Base-by-base conservation (phyloP, 805 yeast genomes). In the Candida ortonii region DNA sequence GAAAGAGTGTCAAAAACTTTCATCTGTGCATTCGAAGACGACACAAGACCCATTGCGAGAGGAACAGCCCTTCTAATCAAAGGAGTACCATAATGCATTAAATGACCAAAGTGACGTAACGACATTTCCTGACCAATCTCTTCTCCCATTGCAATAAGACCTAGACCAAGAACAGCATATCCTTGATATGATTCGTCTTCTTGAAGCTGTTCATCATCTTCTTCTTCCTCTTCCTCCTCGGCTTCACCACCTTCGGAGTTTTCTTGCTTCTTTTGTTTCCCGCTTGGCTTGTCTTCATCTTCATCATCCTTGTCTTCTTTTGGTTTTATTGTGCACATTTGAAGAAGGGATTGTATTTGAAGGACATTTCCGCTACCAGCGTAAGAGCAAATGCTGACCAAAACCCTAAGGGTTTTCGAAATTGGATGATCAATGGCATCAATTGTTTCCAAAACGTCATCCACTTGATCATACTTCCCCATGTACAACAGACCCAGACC, bases 81-180 rank as follows among this genome's bases (percentile, higher is more conserved):
- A 15, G 93, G 79, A 51, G 86, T 89, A 40, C 99, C 98, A 58
- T 93, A 93, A 60, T 93, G 98, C 95, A 93, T 87, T 61, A 93
- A 71, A 62, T 93, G 98, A 29, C 95, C 89, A 60, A 90, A 90
- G 62, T 93, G 98, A 59, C 98, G 89, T 55, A 90, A 67, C 7
- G 90, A 82, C 98, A 93, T 93, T 50, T 90, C 96, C 62, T 85
- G 94, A 21, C 99, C 98, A 58, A 93, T 85, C 46, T 86, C 95
- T 63, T 93, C 99, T 44, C 99, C 99, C 84, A 93, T 81, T 10
- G 96, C 93, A 52, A 94, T 84, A 45, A 84, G 73, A 0, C 97
- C 98, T 47, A 93, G 75, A 41, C 98, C 98, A 33, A 93, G 71
- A 13, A 93, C 97, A 7, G 97, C 93, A 54, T 85, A 86, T 1